phyloP scores from a whole-genome alignment of 2,329 filamentous ascomycete genomes.

The Pestalotiopsis sp. region DNA sequence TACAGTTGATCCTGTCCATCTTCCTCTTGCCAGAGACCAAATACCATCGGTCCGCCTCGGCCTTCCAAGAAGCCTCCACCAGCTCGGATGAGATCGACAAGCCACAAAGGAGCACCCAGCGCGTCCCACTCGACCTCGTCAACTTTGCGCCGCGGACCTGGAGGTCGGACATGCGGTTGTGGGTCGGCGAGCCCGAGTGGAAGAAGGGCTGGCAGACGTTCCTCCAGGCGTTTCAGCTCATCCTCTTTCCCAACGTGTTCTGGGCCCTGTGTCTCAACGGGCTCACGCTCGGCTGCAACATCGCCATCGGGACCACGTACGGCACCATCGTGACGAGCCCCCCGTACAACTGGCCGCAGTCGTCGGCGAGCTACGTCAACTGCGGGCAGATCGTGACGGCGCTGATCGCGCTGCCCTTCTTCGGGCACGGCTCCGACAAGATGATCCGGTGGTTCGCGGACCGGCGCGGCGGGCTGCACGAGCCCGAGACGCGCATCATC shows the following conservation, averaged over 20 bases:
- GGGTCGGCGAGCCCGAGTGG: constrained; percentile 43
- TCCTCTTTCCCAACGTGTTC: constrained; percentile 44
- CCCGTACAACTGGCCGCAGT: constrained; percentile 40
- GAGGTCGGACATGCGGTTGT: constrained; percentile 39
- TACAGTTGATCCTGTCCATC: constrained; percentile 37
- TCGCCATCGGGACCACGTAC: constrained; percentile 46
- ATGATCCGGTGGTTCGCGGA: constrained; percentile 37
- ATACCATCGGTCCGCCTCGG: constrained; percentile 38
- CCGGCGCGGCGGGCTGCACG: constrained; percentile 41
- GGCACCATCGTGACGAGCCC: constrained; percentile 35
- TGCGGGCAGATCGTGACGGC: constrained; percentile 42
- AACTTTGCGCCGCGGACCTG: constrained; percentile 39
- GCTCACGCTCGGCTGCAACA: constrained; percentile 41
- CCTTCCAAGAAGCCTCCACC: constrained; percentile 36
- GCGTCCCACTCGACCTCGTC: constrained; percentile 35
- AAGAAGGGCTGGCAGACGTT: constrained; percentile 24
- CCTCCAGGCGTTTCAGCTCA: constrained; percentile 33
- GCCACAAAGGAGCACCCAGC: constrained; percentile 17
- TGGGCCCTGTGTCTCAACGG: constrained; percentile 44
- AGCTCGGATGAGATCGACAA: constrained; percentile 19
- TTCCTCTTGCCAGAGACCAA: constrained; percentile 46
- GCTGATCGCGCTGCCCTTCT: constrained; percentile 39
- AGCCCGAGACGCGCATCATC: constrained; percentile 42
- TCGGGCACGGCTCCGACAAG: constrained; percentile 41
- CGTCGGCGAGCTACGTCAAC: constrained; percentile 38